Percentiles rank a stretch among this genome's conserved stretches.
phyloP scores from a whole-genome alignment of 129 eudicot genomes.

The Sambucus nigra region DNA sequence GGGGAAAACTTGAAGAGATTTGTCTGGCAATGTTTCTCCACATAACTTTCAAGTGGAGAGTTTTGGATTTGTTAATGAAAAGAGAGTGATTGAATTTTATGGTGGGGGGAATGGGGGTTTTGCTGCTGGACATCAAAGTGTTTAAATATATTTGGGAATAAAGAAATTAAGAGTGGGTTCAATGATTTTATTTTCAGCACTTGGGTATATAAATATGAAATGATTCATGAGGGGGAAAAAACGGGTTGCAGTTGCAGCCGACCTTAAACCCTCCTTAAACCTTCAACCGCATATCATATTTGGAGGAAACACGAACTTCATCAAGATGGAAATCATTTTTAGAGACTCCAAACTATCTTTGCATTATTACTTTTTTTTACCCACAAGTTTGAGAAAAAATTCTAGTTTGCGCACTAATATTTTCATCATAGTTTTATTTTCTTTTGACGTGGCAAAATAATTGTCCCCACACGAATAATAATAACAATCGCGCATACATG shows the following conservation, averaged over 20 bases:
- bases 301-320: no score
- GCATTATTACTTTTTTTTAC: no score
- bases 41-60: conserved; percentile 23
- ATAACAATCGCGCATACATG: no score
- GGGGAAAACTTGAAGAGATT: conserved; percentile 30
- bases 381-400: no score
- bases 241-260: not conserved
- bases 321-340: no score
- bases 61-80: conserved; percentile 6
- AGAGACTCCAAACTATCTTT: no score
- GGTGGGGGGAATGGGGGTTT: conserved; percentile 17
- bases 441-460: no score
- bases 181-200: no score
- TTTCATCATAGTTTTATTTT: no score
- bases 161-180: not conserved
- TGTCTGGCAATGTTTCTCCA: conserved; percentile 47
- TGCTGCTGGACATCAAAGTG: conserved; percentile 42
- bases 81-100: conserved; percentile 9
- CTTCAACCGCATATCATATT: no score
- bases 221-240: not conserved
- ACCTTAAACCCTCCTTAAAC: conserved; percentile 57
- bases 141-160: not conserved
- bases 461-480: no score
- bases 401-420: no score
- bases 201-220: not conserved